phyloP scores from a whole-genome alignment of 2,329 filamentous ascomycete genomes.

The Ceratocystis destructans region DNA sequence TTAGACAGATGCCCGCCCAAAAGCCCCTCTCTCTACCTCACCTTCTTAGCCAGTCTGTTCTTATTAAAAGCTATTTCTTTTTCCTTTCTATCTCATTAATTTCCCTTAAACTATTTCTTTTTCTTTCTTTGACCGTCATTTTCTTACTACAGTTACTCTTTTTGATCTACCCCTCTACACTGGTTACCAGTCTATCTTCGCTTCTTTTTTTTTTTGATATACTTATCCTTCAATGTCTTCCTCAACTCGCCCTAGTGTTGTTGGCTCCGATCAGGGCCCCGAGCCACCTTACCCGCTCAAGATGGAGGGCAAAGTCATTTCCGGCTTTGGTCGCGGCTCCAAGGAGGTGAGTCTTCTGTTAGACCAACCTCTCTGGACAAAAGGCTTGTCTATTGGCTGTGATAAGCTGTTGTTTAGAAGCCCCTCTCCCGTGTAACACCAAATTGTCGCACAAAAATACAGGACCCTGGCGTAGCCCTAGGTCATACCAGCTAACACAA shows the following conservation, averaged over 20 bases:
- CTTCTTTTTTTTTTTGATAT: background rate
- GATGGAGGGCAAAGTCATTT: conserved; percentile 76
- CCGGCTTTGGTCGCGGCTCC: conserved; percentile 84
- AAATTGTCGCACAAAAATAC: background rate
- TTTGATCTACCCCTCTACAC: background rate
- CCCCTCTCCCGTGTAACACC: background rate
- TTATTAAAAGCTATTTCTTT: too few relatives aligned
- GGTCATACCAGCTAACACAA: background rate
- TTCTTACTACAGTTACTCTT: background rate
- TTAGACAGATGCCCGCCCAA: too few relatives aligned
- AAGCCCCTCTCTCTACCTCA: too few relatives aligned
- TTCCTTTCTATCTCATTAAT: too few relatives aligned
- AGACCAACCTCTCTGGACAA: too few relatives aligned
- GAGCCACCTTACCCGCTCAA: conserved; percentile 66
- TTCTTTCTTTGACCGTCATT: background rate
- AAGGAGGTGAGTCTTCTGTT: conserved; percentile 52
- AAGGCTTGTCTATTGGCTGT: background rate
- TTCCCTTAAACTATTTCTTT: background rate
- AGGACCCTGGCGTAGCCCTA: background rate
- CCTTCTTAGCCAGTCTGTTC: too few relatives aligned
- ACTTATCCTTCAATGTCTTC: background rate
- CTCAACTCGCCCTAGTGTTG: conserved; percentile 44
- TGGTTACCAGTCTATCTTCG: background rate
- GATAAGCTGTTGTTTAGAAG: background rate
- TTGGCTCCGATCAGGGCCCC: conserved; percentile 62